Percentiles rank a stretch among this genome's conserved stretches.
Evolutionary conservation across 176 grass and related monocot genomes (phyloP).

Genomic region (Olyra latifolia): DNA sequence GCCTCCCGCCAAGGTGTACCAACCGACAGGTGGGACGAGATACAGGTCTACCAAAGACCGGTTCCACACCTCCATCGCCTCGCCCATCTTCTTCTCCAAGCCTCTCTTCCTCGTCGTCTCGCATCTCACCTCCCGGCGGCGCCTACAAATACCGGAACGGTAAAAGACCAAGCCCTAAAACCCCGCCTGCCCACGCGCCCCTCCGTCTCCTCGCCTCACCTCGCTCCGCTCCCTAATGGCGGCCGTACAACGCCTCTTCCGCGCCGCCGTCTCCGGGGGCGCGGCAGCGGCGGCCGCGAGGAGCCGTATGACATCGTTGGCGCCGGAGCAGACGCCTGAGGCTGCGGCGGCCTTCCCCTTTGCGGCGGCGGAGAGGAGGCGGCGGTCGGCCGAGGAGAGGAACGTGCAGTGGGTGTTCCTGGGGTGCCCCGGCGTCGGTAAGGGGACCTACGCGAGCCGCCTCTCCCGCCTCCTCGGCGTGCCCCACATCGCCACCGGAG

Average conservation of each 20-base stretch:
- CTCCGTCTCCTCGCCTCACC: neutral
- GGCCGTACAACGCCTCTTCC: conserved; percentile 49
- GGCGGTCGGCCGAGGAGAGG: conserved; percentile 42
- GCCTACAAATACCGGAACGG: conserved; percentile 26
- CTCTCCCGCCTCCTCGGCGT: conserved; percentile 79
- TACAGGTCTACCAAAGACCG: neutral
- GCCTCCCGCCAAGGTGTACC: too few species aligned
- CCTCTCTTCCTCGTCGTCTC: neutral
- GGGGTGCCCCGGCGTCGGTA: conserved; percentile 85
- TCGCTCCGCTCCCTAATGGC: conserved; percentile 44
- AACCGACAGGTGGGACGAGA: neutral
- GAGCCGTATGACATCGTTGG: conserved; percentile 47
- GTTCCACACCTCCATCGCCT: neutral
- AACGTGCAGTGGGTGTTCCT: conserved; percentile 98
- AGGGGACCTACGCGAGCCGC: conserved; percentile 85
- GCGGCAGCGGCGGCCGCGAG: conserved; percentile 8
- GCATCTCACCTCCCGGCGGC: conserved; percentile 32
- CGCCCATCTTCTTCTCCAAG: conserved; percentile 27
- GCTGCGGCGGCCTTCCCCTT: conserved; percentile 1
- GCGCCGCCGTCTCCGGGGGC: conserved; percentile 20
- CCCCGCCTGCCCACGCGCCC: neutral
- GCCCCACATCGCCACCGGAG: conserved; percentile 91
- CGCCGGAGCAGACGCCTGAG: conserved; percentile 17
- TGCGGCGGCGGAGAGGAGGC: conserved; percentile 3
- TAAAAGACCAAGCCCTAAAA: conserved; percentile 32